Conservation (phyloP, 495 filamentous ascomycete genomes). For the Lichenothelia convexa region DNA sequence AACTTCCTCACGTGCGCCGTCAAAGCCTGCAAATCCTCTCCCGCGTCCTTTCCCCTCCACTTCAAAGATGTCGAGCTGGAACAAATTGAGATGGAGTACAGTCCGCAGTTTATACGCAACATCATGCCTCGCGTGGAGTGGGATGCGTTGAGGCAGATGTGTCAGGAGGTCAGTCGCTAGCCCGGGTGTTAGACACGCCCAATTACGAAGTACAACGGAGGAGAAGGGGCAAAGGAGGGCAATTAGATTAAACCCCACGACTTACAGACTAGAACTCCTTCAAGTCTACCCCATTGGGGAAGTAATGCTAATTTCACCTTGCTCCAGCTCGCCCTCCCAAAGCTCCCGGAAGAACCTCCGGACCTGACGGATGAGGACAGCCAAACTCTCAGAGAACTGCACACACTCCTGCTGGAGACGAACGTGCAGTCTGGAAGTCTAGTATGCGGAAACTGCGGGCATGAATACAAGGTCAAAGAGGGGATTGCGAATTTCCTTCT, state of each 20-base stretch:
- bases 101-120: slow-evolving; percentile 59
- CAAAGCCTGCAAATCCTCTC: slow-evolving; percentile 69
- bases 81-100: slow-evolving; percentile 59
- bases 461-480: slow-evolving; percentile 83
- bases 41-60: slow-evolving; percentile 70
- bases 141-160: slow-evolving; percentile 59
- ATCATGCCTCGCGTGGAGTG: slow-evolving; percentile 79
- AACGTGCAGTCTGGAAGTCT: slow-evolving; percentile 72
- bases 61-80: slow-evolving; percentile 80
- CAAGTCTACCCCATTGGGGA: too few relatives aligned
- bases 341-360: slow-evolving; percentile 42
- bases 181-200: too few relatives aligned
- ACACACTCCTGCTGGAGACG: slow-evolving; percentile 74
- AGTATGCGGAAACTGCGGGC: slow-evolving; percentile 77
- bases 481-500: slow-evolving; percentile 93
- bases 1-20: slow-evolving; percentile 96
- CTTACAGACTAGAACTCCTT: too few relatives aligned
- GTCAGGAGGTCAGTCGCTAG: too few relatives aligned
- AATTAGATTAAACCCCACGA: too few relatives aligned
- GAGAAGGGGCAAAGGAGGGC: too few relatives aligned
- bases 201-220: too few relatives aligned
- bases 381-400: slow-evolving; percentile 54
- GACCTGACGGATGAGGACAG: slow-evolving; percentile 23
- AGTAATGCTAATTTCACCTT: neutral
- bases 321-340: slow-evolving; percentile 65